Evolutionary conservation across 1,284 basidiomycete genomes (phyloP), one percentile per base, ranked within the genome.

Genomic region (Trametes hirsuta): DNA sequence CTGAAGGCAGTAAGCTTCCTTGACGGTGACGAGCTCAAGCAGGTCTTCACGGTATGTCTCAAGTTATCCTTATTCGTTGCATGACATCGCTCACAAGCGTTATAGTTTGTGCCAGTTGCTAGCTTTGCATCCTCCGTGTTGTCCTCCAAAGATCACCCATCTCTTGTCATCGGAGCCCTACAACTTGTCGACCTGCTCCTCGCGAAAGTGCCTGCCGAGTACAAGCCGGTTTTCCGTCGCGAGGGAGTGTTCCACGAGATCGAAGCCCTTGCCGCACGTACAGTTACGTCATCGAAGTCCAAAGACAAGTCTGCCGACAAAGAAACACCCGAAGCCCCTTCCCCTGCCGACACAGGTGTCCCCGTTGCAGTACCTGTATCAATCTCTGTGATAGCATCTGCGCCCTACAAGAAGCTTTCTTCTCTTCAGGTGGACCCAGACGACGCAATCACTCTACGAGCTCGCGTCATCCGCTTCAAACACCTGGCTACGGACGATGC

Each of bases 201-300:
- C 44, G 81, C 77, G 70, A 97, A 97, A 74, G 81, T 94, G 39
- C 89, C 93, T 3, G 78, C 84, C 6, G 84, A 94, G 48, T 98
- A 97, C 75, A 88, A 87, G 68, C 89, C 93, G 15, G 87, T 90
- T 0, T 94, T 98, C 82, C 85, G 91, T 15, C 84, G 95, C 45
- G 95, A 98, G 75, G 96, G 95, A 15, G 96, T 98, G 39, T 88
- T 97, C 72, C 91, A 95, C 72, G 95, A 97, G 73, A 88, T 97
- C 35, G 93, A 95, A 65, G 74, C 79, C 3, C 77, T 95, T 30
- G 87, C 93, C 11, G 79, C 81, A 12, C 83, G 88, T 49, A 72
- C 81, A 4, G 77, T 95, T 34, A 78, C 79, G 4, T 78, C 87
- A 0, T 69, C 80, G 9, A 87, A 84, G 65, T 79, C 80, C 3